These are phyloP conservation scores for Daldinia caldariorum DNA, from an alignment of 495 filamentous ascomycete genomes.

Conservation along the genomic window DNA sequence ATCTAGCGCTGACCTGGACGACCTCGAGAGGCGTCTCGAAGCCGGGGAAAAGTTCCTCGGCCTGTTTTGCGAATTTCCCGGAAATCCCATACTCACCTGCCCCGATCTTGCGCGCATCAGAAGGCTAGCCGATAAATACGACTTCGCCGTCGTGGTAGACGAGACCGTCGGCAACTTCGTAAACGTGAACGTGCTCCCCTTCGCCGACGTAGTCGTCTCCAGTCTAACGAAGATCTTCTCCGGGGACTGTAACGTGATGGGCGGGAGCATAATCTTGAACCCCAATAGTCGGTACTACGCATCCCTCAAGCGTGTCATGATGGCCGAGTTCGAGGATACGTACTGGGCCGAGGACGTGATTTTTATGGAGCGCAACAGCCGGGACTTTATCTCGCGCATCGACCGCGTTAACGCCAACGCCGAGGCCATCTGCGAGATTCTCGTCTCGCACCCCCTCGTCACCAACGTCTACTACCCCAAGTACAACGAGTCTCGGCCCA, in stretches of 20 bases:
- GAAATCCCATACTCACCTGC: constrained; percentile 87
- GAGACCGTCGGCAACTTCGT: constrained; percentile 97
- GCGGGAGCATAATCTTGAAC: constrained; percentile 87
- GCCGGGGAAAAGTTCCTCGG: constrained; percentile 81
- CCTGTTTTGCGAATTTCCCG: constrained; percentile 93
- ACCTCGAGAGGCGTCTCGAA: constrained; percentile 77
- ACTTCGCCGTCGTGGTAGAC: constrained; percentile 91
- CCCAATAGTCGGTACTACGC: constrained; percentile 78
- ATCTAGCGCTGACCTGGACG: constrained; percentile 82
- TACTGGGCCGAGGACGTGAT: constrained; percentile 94
- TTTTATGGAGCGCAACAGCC: constrained; percentile 95
- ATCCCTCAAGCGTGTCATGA: constrained; percentile 68
- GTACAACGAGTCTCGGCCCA: constrained; percentile 69
- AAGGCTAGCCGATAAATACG: constrained; percentile 79
- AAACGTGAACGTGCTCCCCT: constrained; percentile 90
- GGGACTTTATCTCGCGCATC: constrained; percentile 86
- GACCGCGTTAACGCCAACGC: constrained; percentile 87
- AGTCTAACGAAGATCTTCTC: constrained; percentile 97
- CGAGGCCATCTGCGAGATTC: constrained; percentile 78
- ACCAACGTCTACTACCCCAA: constrained; percentile 90
- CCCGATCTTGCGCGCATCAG: constrained; percentile 86
- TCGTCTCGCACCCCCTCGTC: constrained; percentile 66
- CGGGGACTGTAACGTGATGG: constrained; percentile 98
- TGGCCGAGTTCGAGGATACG: constrained; percentile 80
- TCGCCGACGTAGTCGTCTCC: constrained; percentile 90